These are phyloP conservation scores for Marasmius fiardii DNA, from an alignment of 1,284 basidiomycete species.

Conservation along the genomic window DNA sequence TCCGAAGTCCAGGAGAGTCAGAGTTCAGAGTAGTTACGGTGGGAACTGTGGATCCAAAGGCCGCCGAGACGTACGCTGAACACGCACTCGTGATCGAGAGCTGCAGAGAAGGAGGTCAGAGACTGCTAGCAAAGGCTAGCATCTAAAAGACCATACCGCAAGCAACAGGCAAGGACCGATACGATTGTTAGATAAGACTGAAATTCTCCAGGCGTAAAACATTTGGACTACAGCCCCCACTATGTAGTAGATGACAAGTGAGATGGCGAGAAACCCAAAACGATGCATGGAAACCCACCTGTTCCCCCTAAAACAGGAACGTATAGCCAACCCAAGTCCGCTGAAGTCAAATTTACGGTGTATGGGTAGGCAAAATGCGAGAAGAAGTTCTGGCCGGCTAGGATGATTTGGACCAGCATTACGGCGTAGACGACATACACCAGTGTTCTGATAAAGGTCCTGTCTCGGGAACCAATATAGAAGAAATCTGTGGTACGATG, in stretches of 20 bases:
- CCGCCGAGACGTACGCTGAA: background rate
- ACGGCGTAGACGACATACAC: background rate
- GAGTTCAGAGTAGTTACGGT: background rate
- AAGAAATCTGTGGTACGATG: background rate
- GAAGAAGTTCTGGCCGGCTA: background rate
- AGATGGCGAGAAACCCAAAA: background rate
- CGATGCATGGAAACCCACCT: background rate
- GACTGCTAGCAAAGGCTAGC: background rate
- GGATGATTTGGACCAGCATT: background rate
- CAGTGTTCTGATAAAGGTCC: background rate
- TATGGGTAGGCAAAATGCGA: background rate
- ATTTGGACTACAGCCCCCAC: background rate
- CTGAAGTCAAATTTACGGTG: background rate
- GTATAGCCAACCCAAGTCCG: background rate
- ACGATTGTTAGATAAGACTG: background rate
- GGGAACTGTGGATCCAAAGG: background rate
- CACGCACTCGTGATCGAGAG: background rate
- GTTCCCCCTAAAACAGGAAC: background rate
- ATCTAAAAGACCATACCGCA: background rate
- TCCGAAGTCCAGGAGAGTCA: background rate
- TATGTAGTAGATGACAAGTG: background rate
- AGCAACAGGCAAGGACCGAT: background rate
- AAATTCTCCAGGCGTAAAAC: slow-evolving; percentile 3
- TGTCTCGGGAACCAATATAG: background rate
- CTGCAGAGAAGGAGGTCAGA: background rate